These are phyloP conservation scores for Pseudogymnoascus destructans DNA, from an alignment of 2,329 filamentous ascomycete species.

Conservation along the genomic window DNA sequence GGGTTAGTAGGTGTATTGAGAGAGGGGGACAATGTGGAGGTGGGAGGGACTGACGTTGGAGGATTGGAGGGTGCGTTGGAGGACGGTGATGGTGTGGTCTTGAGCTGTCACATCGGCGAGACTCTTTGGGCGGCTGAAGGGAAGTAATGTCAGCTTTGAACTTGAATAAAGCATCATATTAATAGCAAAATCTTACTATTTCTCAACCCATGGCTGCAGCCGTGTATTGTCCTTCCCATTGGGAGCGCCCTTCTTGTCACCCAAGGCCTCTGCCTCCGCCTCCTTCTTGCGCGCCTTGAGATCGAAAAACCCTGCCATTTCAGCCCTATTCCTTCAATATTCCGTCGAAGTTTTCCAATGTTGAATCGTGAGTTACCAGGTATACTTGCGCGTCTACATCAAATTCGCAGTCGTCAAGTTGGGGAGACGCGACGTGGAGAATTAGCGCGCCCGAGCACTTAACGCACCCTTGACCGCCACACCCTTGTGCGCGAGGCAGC, in stretches of 20 bases:
- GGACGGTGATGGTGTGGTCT: slow-evolving; percentile 89
- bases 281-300: slow-evolving; percentile 80
- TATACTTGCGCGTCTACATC: not conserved
- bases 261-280: slow-evolving; percentile 53
- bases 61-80: slow-evolving; percentile 85
- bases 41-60: slow-evolving; percentile 52
- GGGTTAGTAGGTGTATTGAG: slow-evolving; percentile 14
- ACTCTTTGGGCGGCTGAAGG: slow-evolving; percentile 70
- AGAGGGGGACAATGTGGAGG: not conserved
- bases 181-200: slow-evolving; percentile 56
- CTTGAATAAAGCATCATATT: not conserved
- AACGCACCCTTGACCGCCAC: not conserved
- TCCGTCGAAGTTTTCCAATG: not conserved
- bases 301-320: slow-evolving; percentile 89
- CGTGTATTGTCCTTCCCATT: slow-evolving; percentile 48
- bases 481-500: not conserved
- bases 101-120: slow-evolving; percentile 92
- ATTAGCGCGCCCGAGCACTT: slow-evolving; percentile 2
- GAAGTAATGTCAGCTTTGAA: slow-evolving; percentile 23
- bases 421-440: slow-evolving; percentile 1
- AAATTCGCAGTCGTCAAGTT: not conserved
- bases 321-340: not conserved
- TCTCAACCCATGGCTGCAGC: slow-evolving; percentile 93
- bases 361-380: not conserved
- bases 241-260: slow-evolving; percentile 48